Percentiles rank a stretch among this genome's conserved stretches.
Conservation (phyloP, 2,329 filamentous ascomycete species). For the Paraconiothyrium brasiliense region DNA sequence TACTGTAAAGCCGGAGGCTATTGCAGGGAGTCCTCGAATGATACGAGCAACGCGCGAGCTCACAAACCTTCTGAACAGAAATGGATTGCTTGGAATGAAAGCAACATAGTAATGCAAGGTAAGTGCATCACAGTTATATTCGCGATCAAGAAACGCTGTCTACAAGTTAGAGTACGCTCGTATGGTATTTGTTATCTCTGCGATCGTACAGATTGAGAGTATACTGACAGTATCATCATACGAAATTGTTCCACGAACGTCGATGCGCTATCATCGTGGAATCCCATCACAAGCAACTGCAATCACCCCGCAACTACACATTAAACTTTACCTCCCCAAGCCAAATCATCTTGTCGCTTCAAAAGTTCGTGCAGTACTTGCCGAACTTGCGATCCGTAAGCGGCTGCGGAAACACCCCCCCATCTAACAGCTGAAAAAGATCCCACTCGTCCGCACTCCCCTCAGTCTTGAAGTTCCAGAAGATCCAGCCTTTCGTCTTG, state of each 20-base stretch:
- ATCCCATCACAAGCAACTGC: not conserved
- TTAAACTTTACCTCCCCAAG: not conserved
- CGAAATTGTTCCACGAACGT: not conserved
- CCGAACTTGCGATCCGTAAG: slow-evolving; percentile 38
- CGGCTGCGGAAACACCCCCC: slow-evolving; percentile 60
- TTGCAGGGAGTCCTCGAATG: no score
- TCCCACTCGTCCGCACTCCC: slow-evolving; percentile 62
- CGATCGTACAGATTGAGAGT: not conserved
- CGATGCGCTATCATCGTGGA: not conserved
- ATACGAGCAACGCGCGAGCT: no score
- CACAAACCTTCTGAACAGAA: no score
- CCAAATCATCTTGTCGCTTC: not conserved
- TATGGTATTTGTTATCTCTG: not conserved
- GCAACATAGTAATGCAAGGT: no score
- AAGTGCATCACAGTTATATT: no score
- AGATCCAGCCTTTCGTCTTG: slow-evolving; percentile 63
- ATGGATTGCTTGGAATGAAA: no score
- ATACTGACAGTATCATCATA: not conserved
- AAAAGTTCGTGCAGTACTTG: slow-evolving; percentile 38
- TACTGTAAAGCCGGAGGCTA: no score
- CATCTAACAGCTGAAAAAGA: slow-evolving; percentile 58
- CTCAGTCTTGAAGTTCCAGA: slow-evolving; percentile 69
- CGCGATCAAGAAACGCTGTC: no score
- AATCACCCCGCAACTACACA: not conserved
- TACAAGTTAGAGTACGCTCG: not conserved